phyloP scores from a whole-genome alignment of 176 grass and related monocot genomes.

The Hyparrhenia diplandra region DNA sequence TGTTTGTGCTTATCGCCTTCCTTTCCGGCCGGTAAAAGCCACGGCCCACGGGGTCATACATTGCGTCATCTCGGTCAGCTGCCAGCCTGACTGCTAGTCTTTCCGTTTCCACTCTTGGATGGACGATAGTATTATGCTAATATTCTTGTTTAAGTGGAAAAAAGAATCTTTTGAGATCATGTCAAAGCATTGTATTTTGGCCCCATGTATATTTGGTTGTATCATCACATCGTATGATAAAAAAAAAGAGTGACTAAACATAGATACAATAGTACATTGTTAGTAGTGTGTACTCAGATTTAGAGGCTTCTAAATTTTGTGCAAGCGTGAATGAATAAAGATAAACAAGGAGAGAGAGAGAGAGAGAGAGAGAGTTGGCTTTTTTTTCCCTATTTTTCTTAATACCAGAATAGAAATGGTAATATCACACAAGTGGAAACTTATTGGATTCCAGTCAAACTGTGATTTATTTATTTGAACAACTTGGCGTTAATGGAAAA shows the following conservation, averaged over 20 bases:
- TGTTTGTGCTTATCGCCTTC: not conserved
- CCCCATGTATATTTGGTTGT: too few species aligned
- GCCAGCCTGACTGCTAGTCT: not conserved
- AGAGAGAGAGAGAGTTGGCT: not conserved
- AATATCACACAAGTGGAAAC: not conserved
- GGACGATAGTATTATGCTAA: not conserved
- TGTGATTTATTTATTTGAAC: not conserved
- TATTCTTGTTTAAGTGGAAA: not conserved
- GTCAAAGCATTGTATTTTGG: not conserved
- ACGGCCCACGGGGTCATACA: not conserved
- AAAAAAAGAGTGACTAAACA: not conserved
- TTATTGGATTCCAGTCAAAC: not conserved
- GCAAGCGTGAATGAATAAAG: not conserved
- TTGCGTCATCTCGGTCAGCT: not conserved
- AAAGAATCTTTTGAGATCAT: not conserved
- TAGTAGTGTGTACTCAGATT: not conserved
- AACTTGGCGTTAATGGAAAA: not conserved
- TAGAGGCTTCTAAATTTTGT: not conserved
- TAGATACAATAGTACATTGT: not conserved
- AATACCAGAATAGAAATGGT: not conserved
- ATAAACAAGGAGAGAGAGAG: not conserved
- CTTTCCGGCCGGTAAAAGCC: not conserved
- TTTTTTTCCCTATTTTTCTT: not conserved
- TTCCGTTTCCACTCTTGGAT: not conserved
- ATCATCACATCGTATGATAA: not conserved